Evolutionary conservation across 768 basidiomycete species (phyloP), one percentile per base, ranked within the genome.

Genomic region (Lentinula sp.): DNA sequence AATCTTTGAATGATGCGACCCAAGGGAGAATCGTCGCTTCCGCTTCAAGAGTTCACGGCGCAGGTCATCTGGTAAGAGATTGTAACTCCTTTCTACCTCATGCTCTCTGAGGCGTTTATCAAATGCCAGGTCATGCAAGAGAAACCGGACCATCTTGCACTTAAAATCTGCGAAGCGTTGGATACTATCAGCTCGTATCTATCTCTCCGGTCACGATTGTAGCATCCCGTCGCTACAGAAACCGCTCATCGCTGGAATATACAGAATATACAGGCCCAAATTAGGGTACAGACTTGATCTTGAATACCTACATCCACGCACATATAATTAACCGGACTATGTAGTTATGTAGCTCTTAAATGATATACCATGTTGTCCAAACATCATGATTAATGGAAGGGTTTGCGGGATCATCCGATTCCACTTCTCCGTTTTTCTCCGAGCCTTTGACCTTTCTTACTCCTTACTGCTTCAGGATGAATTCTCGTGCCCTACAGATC

Each of bases 31-130:
- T 64, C 21, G 71, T 74, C 5, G 72, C 79, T 4, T 82, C 81
- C 37, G 75, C 81, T 8, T 74, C 71, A 37, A 74, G 69, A 52
- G 69, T 84, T 1, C 67, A 78, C 55, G 71, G 72, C 50, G 72
- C 75, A n/a, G 81, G 82, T 23, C 82, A 84, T 70, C 70, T 80
- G 72, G 82, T 79, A 61, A 49, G 51, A 37, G 3, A 21, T 48
- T 11, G 8, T 48, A 10, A 39, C 5, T 13, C 23, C 15, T 32
- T 23, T 55, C 40, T 21, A 31, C 23, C n/a, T 43, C 28, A 13
- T 18, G 5, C 18, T 60, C 35, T 49, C 50, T 60, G 31, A 49
- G 1, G n/a, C 7, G 31, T 18, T 34, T 4, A 35, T 60, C 40
- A 9, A 52, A 58, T 28, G 21, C 9, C 21, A 80, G 79, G 65